A percentile compares a stretch with the other conserved stretches of the same genome.
phyloP scores from a whole-genome alignment of 257 asterid genomes.

The Salvia splendens region DNA sequence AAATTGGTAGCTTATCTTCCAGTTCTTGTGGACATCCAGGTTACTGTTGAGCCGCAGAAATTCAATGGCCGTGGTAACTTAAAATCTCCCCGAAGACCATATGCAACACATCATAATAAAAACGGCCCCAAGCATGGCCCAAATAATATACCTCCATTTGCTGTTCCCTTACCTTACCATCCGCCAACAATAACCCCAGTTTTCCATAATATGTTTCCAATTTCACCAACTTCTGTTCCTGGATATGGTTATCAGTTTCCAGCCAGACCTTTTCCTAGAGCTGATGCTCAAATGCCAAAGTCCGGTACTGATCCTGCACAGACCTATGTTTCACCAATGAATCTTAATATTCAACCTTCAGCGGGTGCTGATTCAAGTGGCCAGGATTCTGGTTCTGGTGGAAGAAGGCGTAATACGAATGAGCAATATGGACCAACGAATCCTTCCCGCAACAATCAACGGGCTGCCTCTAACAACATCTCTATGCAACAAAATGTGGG shows the following conservation, averaged over 20 bases:
- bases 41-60: conserved; percentile 58
- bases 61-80: conserved; percentile 54
- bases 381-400: conserved; percentile 49
- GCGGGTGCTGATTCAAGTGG: conserved; percentile 45
- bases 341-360: conserved; percentile 57
- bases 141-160: conserved; percentile 56
- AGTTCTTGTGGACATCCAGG: conserved; percentile 45
- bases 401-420: conserved; percentile 50
- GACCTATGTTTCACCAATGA: conserved; percentile 49
- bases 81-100: conserved; percentile 55
- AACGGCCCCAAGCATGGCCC: conserved; percentile 61
- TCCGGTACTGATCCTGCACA: conserved; percentile 58
- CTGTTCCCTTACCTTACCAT: conserved; percentile 52
- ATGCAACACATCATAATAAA: conserved; percentile 54
- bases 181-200: conserved; percentile 51
- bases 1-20: conserved; percentile 22
- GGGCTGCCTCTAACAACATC: conserved; percentile 51
- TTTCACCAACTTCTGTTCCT: conserved; percentile 51
- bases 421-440: conserved; percentile 49
- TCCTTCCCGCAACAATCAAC: conserved; percentile 51
- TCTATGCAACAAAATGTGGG: conserved; percentile 59
- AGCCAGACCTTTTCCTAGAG: conserved; percentile 46
- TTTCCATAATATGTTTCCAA: conserved; percentile 62
- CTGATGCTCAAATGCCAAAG: conserved; percentile 47
- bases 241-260: conserved; percentile 62